Percentiles rank a stretch among this genome's conserved stretches.
Evolutionary conservation across 441 rosid genomes (phyloP).

Genomic region (Syzygium malaccense): DNA sequence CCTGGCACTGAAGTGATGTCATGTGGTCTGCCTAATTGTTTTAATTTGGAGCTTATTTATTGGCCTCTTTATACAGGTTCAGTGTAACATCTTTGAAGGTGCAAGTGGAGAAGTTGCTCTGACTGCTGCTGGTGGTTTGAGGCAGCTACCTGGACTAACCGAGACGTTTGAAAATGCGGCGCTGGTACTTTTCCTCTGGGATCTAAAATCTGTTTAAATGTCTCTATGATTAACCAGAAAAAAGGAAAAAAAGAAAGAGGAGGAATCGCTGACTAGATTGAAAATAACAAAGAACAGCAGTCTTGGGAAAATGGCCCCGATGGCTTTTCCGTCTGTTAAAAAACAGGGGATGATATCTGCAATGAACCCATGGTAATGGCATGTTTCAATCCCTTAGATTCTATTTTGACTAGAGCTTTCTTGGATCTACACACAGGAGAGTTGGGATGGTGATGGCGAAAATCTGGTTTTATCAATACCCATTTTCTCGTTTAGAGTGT

Average conservation of each 20-base stretch:
- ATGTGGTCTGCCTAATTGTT: not conserved
- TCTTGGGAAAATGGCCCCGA: not conserved
- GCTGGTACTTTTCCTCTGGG: constrained; percentile 40
- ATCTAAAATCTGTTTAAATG: not conserved
- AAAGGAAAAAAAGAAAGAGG: not conserved
- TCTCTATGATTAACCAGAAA: not conserved
- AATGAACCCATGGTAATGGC: not conserved
- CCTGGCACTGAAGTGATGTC: not conserved
- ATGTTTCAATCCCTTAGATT: not conserved
- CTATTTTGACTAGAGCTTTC: not conserved
- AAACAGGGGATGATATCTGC: not conserved
- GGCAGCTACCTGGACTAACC: constrained; percentile 72
- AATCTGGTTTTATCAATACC: not conserved
- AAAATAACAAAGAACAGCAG: not conserved
- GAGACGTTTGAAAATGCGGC: constrained; percentile 88
- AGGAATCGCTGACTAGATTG: not conserved
- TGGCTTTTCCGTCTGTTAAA: not conserved
- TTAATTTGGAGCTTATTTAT: constrained; percentile 5
- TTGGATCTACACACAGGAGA: not conserved
- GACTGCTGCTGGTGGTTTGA: constrained; percentile 90
- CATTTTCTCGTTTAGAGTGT: not conserved
- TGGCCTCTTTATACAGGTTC: constrained; percentile 50
- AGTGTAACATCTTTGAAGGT: constrained; percentile 88
- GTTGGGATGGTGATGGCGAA: not conserved
- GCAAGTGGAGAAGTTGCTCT: constrained; percentile 80